A percentile compares a stretch with the other conserved stretches of the same genome.
Conservation (phyloP, 2,329 filamentous ascomycete species). For the Samsoniella hepiali region DNA sequence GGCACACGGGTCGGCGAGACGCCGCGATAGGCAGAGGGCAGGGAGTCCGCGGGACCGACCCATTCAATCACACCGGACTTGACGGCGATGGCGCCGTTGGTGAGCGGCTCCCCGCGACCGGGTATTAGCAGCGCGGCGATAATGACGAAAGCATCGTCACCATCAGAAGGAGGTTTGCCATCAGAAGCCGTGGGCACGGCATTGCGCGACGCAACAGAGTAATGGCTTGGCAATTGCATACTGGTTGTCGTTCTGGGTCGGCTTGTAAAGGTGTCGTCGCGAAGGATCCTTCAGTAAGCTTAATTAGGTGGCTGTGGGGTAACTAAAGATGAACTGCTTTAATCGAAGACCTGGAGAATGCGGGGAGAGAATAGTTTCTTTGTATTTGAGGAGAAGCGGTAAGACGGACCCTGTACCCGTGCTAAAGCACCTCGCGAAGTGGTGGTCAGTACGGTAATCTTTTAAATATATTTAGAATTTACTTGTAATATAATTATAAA, state of each 20-base stretch:
- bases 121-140: slow-evolving; percentile 43
- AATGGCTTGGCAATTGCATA: neutral
- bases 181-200: neutral
- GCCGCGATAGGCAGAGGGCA: slow-evolving; percentile 32
- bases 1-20: slow-evolving; percentile 34
- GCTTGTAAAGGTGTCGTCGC: neutral
- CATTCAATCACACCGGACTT: slow-evolving; percentile 38
- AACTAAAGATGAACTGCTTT: neutral
- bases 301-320: neutral
- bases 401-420: slow-evolving; percentile 3
- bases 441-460: no score
- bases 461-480: no score
- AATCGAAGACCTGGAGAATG: neutral
- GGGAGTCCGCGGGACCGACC: slow-evolving; percentile 32
- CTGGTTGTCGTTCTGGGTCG: neutral
- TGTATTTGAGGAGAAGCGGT: neutral
- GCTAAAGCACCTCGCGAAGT: no score
- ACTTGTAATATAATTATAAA: no score
- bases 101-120: slow-evolving; percentile 42
- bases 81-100: slow-evolving; percentile 38
- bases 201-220: neutral
- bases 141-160: slow-evolving; percentile 22
- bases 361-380: neutral
- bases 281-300: neutral
- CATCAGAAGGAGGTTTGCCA: neutral